These are phyloP conservation scores for Hepatocystis sp. DNA, from an alignment of 169 alveolate species.

Conservation along the genomic window DNA sequence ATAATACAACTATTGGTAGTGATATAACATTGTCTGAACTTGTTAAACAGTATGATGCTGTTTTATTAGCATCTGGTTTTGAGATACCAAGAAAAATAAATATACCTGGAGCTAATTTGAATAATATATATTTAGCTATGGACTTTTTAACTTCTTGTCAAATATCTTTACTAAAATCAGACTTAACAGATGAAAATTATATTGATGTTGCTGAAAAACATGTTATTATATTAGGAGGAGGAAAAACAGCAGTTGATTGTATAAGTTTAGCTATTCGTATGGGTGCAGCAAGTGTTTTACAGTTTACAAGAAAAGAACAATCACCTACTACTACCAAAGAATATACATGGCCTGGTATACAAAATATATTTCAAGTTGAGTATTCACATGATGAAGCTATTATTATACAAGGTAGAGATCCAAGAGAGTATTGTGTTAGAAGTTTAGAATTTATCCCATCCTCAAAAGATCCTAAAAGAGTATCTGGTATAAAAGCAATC, in stretches of 20 bases:
- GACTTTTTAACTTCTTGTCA: slow-evolving; percentile 78
- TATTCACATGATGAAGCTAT: slow-evolving; percentile 82
- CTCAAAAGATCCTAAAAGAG: slow-evolving; percentile 78
- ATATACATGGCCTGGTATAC: slow-evolving; percentile 75
- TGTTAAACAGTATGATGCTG: slow-evolving; percentile 77
- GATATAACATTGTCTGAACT: slow-evolving; percentile 68
- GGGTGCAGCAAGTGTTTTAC: slow-evolving; percentile 83
- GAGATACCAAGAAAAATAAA: slow-evolving; percentile 58
- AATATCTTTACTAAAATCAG: slow-evolving; percentile 75
- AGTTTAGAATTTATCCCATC: slow-evolving; percentile 79
- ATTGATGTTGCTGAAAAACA: slow-evolving; percentile 79
- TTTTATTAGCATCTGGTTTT: slow-evolving; percentile 81
- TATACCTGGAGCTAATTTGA: slow-evolving; percentile 77
- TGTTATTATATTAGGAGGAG: slow-evolving; percentile 86
- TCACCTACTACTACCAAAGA: slow-evolving; percentile 53
- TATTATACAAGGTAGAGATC: slow-evolving; percentile 82
- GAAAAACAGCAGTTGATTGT: slow-evolving; percentile 86
- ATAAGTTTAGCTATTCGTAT: slow-evolving; percentile 82
- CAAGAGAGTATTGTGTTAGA: slow-evolving; percentile 79
- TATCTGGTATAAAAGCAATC: slow-evolving; percentile 77
- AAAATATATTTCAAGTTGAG: slow-evolving; percentile 75
- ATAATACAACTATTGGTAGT: slow-evolving; percentile 45
- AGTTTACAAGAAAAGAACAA: slow-evolving; percentile 79
- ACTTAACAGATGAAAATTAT: slow-evolving; percentile 66
- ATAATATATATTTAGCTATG: slow-evolving; percentile 78